Evolutionary conservation across 108 stramenopile species (phyloP), one percentile per base, ranked within the genome.

Genomic region (Pseudonitzschia delicatissima): DNA sequence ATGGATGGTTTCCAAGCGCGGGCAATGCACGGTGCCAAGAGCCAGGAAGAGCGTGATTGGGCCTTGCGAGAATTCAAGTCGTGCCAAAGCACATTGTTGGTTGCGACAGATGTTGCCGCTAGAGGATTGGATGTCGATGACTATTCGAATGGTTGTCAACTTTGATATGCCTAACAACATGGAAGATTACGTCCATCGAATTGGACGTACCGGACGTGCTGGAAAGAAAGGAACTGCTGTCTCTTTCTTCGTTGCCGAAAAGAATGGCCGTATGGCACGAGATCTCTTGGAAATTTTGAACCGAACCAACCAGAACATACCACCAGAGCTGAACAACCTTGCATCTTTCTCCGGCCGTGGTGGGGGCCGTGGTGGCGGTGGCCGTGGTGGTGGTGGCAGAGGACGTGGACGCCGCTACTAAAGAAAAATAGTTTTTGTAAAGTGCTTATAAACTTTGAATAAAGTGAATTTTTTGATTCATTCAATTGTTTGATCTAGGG

Each of bases 51-150:
- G 66, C 96, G 99, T 60, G 98, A 99, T 73, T 95, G 88, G 83
- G 94, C 90, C 6, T 82, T 99, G 39, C 69, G 77, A n/a, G 91
- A 98, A 70, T 99, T 99, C 85, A 94, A 94, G 64, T 77, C 57
- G 25, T 91, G 95, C 57, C 78, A 85, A 44, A 79, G 78, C 48
- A 88, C 90, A 36, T 69, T 98, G 45, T 74, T 99, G 34, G 90
- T 98, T 35, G 99, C 98, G 12, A 99, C 98, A 25, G 99, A 99
- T 78, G 99, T 99, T 28, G 99, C 99, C 29, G 97, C 99, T 17
- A 87, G 99, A 11, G 99, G 99, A 33, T 77, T 99, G 29, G 69
- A 71, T 45, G 69, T 70, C 5, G 69, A 70, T 34, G 69, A 71
- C 57, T n/a, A 71, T 99, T 70, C 83, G 80, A 45, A 92, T 95